phyloP scores from a whole-genome alignment of 371 early-diverging fungal species.

The Mucor ambiguus region DNA sequence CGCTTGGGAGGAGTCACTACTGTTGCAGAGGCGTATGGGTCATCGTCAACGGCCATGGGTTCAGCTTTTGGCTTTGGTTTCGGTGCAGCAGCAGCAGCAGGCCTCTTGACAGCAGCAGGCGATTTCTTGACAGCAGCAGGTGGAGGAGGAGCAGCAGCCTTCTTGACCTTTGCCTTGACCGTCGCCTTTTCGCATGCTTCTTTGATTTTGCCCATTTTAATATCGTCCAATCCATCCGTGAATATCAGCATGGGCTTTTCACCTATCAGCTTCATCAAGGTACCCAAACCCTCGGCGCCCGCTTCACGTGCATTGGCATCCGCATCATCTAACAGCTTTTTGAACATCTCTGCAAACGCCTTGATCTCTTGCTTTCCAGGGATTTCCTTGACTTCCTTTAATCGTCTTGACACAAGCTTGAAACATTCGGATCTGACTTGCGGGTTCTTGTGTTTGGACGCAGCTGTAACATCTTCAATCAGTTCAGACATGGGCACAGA shows the following conservation, averaged over 20 bases:
- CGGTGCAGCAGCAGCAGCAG: constrained; percentile 13
- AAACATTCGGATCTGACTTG: constrained; percentile 80
- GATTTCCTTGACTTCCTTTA: constrained; percentile 65
- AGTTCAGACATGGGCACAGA: constrained; percentile 66
- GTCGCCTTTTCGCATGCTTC: constrained; percentile 87
- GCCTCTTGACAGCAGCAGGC: constrained; percentile 10
- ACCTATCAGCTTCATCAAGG: constrained; percentile 84
- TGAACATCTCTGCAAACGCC: constrained; percentile 68
- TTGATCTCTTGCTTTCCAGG: constrained; percentile 85
- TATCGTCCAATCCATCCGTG: constrained; percentile 85
- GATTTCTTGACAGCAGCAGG: constrained; percentile 37
- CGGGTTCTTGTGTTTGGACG: constrained; percentile 88
- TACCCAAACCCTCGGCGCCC: constrained; percentile 87
- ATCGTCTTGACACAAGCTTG: constrained; percentile 70
- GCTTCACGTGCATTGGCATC: constrained; percentile 86
- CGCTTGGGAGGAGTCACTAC: constrained; percentile 60
- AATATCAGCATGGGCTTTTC: constrained; percentile 75
- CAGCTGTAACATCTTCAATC: constrained; percentile 72
- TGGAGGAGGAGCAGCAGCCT: constrained; percentile 52
- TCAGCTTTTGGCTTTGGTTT: constrained; percentile 31
- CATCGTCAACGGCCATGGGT: constrained; percentile 32
- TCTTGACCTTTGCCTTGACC: constrained; percentile 62
- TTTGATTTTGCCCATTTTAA: constrained; percentile 84
- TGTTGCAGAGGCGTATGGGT: constrained; percentile 30
- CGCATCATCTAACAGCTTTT: constrained; percentile 86